These are phyloP conservation scores for Catunica adiposa DNA, from an alignment of 2,329 filamentous ascomycete genomes.

Conservation along the genomic window DNA sequence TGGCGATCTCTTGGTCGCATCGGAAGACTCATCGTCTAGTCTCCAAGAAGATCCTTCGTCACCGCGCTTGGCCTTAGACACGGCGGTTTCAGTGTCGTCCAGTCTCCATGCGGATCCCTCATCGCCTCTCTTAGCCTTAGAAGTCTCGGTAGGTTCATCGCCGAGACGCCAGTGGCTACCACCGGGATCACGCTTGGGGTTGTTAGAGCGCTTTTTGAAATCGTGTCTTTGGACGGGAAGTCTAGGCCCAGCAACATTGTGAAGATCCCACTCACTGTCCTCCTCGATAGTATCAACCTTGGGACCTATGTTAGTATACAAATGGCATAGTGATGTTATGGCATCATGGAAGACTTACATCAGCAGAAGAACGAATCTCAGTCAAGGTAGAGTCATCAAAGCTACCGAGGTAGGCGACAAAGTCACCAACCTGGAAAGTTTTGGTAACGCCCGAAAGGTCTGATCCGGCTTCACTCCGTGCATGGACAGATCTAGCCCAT, in stretches of 20 bases:
- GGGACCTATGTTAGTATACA: not conserved
- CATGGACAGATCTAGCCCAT: slow-evolving; percentile 22
- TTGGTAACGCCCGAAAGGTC: slow-evolving; percentile 21
- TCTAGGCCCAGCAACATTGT: not conserved
- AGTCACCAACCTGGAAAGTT: slow-evolving; percentile 21
- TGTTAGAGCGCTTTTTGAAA: not conserved
- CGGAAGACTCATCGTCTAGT: not conserved
- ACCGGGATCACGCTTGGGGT: not conserved
- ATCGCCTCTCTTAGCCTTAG: not conserved
- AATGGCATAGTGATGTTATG: slow-evolving; percentile 32
- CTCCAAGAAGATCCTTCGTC: not conserved
- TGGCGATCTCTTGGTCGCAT: not conserved
- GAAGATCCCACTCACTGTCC: slow-evolving; percentile 6
- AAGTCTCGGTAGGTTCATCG: not conserved
- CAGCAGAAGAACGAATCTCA: slow-evolving; percentile 23
- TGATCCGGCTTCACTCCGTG: slow-evolving; percentile 21
- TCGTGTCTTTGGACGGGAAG: not conserved
- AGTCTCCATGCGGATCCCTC: slow-evolving; percentile 5
- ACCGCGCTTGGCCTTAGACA: not conserved
- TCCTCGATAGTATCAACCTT: slow-evolving; percentile 10
- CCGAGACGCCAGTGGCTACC: not conserved
- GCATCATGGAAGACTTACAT: slow-evolving; percentile 24
- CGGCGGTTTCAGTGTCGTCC: not conserved
- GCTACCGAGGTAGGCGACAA: slow-evolving; percentile 27
- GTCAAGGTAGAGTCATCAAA: slow-evolving; percentile 27